phyloP scores from a whole-genome alignment of 441 rosid genomes.

The Sinapis alba region DNA sequence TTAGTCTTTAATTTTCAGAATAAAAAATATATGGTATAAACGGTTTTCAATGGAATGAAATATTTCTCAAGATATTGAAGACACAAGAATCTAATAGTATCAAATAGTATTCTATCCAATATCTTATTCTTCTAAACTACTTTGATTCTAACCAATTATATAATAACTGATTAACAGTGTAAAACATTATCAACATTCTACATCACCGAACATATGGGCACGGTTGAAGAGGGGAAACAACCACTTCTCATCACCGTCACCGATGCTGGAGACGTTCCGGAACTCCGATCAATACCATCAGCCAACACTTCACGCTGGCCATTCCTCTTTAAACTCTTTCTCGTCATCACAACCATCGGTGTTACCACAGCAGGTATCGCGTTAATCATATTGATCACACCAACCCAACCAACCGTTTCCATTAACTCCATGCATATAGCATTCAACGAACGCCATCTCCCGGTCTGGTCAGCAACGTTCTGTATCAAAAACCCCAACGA shows the following conservation, averaged over 20 bases:
- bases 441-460: not conserved
- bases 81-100: not conserved
- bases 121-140: not conserved
- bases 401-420: conserved; percentile 23
- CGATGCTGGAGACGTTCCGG: not conserved
- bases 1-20: not conserved
- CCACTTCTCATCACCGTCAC: not conserved
- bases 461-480: conserved; percentile 23
- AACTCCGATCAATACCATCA: not conserved
- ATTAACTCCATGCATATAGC: conserved; percentile 21
- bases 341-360: not conserved
- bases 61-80: not conserved
- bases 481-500: conserved; percentile 29
- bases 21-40: not conserved
- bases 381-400: conserved; percentile 21
- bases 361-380: not conserved
- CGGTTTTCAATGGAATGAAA: not conserved
- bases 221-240: not conserved
- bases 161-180: not conserved
- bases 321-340: not conserved
- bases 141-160: not conserved
- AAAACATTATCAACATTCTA: not conserved
- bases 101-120: not conserved
- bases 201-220: not conserved
- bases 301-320: conserved; percentile 20